phyloP scores from a whole-genome alignment of 305 asterid species.

The Fraxinus sp. region DNA sequence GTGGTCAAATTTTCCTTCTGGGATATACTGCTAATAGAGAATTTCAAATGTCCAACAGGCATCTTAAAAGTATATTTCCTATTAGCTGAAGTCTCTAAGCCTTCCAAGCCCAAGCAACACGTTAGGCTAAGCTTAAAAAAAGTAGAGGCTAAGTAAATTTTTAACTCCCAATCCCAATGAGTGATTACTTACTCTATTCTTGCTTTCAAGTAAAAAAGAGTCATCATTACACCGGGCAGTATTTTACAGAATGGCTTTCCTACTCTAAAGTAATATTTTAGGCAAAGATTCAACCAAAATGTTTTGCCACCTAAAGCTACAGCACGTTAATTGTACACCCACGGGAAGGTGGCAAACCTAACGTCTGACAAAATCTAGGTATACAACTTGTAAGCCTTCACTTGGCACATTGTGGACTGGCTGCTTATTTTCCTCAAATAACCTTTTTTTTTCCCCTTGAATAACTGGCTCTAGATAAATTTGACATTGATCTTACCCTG shows the following conservation, averaged over 20 bases:
- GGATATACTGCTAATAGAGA: neutral
- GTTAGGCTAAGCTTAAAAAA: neutral
- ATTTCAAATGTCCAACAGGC: neutral
- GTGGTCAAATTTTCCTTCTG: neutral
- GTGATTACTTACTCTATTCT: neutral
- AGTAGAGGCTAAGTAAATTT: neutral
- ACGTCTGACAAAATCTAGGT: conserved; percentile 1
- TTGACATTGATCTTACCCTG: conserved; percentile 43
- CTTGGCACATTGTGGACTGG: neutral
- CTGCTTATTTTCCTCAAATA: conserved; percentile 14
- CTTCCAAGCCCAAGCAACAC: neutral
- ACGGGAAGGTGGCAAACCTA: neutral
- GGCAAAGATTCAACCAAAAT: neutral
- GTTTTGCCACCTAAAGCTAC: neutral
- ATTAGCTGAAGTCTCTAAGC: neutral
- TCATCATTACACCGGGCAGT: neutral
- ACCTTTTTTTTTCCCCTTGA: neutral
- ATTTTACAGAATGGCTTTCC: neutral
- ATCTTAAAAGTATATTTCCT: neutral
- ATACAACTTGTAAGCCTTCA: neutral
- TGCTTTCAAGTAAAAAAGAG: neutral
- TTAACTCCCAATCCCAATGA: neutral
- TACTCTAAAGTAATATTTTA: neutral
- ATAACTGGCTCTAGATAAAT: conserved; percentile 1
- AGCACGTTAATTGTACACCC: neutral